Conservation (phyloP, 2,329 filamentous ascomycete species). For the Apiospora saccharicola region DNA sequence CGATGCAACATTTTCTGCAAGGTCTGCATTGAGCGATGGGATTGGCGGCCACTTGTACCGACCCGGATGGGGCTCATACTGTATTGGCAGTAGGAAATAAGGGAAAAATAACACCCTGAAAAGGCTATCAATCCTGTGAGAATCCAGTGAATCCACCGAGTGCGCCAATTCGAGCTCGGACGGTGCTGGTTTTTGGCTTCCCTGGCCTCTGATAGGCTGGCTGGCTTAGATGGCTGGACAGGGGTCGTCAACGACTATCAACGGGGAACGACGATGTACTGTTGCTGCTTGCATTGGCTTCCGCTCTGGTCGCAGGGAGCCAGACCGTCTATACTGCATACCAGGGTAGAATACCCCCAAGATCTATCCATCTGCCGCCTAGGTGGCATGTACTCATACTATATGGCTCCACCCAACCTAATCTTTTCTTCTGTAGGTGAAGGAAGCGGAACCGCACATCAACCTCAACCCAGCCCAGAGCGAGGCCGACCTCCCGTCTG, state of each 20-base stretch:
- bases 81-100: slow-evolving; percentile 2
- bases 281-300: slow-evolving; percentile 20
- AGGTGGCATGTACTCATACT: slow-evolving; percentile 10
- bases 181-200: neutral
- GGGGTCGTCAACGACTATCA: slow-evolving; percentile 3
- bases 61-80: slow-evolving; percentile 12
- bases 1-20: slow-evolving; percentile 28
- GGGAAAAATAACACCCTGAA: neutral
- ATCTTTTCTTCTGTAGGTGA: slow-evolving; percentile 10
- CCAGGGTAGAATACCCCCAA: neutral
- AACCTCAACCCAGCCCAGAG: slow-evolving; percentile 31
- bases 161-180: slow-evolving; percentile 5
- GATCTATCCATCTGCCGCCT: slow-evolving; percentile 17
- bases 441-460: slow-evolving; percentile 8
- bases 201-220: neutral
- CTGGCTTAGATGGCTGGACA: neutral
- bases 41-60: neutral
- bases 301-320: slow-evolving; percentile 15
- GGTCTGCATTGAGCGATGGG: slow-evolving; percentile 14
- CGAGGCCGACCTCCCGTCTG: slow-evolving; percentile 32
- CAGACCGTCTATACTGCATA: slow-evolving; percentile 2
- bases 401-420: slow-evolving; percentile 12
- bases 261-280: slow-evolving; percentile 19
- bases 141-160: neutral
- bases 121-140: neutral